A percentile compares a stretch with the other conserved stretches of the same genome.
Conservation (phyloP, 371 early-diverging fungal species). For the Vairimorpha necatrix region DNA sequence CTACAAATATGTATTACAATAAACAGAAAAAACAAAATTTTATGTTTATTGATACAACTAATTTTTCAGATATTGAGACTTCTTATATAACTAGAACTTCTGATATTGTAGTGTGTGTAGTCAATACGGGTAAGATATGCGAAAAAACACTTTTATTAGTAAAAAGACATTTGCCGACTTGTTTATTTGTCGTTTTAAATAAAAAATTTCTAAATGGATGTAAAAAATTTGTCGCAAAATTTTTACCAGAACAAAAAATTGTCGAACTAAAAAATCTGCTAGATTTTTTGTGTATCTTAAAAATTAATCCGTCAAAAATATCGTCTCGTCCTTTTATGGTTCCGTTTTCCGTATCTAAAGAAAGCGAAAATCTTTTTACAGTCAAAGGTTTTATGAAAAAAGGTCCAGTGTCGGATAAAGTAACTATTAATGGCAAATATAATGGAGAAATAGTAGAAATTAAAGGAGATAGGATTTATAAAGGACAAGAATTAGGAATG, state of each 20-base stretch:
- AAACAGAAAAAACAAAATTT: slow-evolving; percentile 13
- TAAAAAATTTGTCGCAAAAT: slow-evolving; percentile 37
- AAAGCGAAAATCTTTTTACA: background rate
- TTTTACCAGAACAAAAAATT: slow-evolving; percentile 54
- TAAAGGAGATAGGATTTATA: slow-evolving; percentile 11
- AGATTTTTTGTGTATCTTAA: slow-evolving; percentile 34
- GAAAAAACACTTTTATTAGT: slow-evolving; percentile 10
- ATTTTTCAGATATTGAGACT: slow-evolving; percentile 7
- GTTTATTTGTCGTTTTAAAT: slow-evolving; percentile 40
- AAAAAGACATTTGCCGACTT: slow-evolving; percentile 42
- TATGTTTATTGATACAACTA: background rate
- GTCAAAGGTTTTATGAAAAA: slow-evolving; percentile 58
- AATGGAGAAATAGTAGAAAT: slow-evolving; percentile 37
- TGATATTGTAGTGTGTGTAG: slow-evolving; percentile 52
- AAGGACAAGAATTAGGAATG: slow-evolving; percentile 2
- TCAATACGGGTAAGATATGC: slow-evolving; percentile 25
- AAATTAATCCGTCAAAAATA: slow-evolving; percentile 42
- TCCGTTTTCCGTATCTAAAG: slow-evolving; percentile 14
- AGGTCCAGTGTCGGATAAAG: slow-evolving; percentile 51
- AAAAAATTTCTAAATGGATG: background rate
- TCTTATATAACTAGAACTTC: slow-evolving; percentile 16
- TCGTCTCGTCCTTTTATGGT: slow-evolving; percentile 58
- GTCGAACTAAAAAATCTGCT: slow-evolving; percentile 30
- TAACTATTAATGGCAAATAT: slow-evolving; percentile 59
- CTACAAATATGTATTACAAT: slow-evolving; percentile 1